A percentile compares a stretch with the other conserved stretches of the same genome.
phyloP scores from a whole-genome alignment of 1,284 basidiomycete species.

The Fomitiporia mediterranea region DNA sequence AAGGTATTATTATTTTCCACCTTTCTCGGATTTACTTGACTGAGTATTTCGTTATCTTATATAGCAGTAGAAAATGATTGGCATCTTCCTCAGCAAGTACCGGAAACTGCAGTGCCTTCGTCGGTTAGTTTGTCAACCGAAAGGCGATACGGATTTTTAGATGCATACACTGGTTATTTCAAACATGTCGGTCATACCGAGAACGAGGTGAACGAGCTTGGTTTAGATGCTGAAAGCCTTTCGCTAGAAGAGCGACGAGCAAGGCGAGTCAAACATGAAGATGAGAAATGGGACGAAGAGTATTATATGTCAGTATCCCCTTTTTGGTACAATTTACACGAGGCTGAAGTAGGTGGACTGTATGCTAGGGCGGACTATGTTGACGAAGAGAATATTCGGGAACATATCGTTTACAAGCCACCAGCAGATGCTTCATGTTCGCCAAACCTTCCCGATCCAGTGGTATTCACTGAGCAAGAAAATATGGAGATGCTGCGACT shows the following conservation, averaged over 20 bases:
- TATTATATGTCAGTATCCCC: slow-evolving; percentile 64
- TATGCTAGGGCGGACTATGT: slow-evolving; percentile 65
- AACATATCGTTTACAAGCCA: slow-evolving; percentile 58
- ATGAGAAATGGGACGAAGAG: slow-evolving; percentile 75
- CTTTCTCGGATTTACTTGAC: slow-evolving; percentile 12
- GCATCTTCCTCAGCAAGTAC: slow-evolving; percentile 61
- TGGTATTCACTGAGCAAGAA: slow-evolving; percentile 67
- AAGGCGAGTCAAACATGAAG: slow-evolving; percentile 51
- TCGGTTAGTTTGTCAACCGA: slow-evolving; percentile 37
- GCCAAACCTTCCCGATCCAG: slow-evolving; percentile 27
- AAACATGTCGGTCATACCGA: slow-evolving; percentile 61
- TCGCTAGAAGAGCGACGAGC: slow-evolving; percentile 40
- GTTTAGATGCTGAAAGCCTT: slow-evolving; percentile 54
- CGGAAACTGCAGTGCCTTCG: slow-evolving; percentile 33
- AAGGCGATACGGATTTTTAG: slow-evolving; percentile 67
- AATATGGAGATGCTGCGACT: slow-evolving; percentile 61
- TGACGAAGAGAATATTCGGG: slow-evolving; percentile 68
- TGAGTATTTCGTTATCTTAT: background rate
- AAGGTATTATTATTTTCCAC: slow-evolving; percentile 39
- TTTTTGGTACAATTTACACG: background rate
- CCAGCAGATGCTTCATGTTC: slow-evolving; percentile 35
- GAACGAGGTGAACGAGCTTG: slow-evolving; percentile 77
- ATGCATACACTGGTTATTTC: slow-evolving; percentile 70
- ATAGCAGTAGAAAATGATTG: slow-evolving; percentile 75
- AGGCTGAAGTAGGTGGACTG: background rate